Evolutionary conservation across 805 yeast genomes (phyloP), one percentile per base, ranked within the genome.

Genomic region (Jamesozyma hellenica): DNA sequence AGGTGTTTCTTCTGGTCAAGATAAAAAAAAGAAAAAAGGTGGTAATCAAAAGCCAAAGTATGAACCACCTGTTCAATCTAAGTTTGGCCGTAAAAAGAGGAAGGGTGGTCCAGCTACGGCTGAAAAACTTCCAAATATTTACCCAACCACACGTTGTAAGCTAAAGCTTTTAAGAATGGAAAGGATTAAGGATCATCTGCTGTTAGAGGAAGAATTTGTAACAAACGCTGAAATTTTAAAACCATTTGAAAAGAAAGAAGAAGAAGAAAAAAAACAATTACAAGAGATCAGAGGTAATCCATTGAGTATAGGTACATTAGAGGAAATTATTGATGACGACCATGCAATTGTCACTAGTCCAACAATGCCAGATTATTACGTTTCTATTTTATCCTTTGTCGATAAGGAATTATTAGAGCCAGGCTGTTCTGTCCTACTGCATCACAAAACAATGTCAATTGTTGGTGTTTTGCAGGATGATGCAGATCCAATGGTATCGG

Each of bases 391-490:
- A 65, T 85, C 96, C 10, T 92, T 92, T 70, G 98, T 92, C 14
- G 98, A 92, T 63, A 92, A 92, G 65, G 96, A 92, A 42, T 67
- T 90, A 44, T 68, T 92, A 46, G 97, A 92, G 63, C 98, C 97
- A 1, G 96, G 97, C 8, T 90, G 96, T 65, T 84, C 95, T 16
- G 97, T 92, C 18, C 70, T 92, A 45, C 68, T 92, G 55, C 97
- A 92, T 62, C 96, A 92, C 65, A 92, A 92, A 66, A 81, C 96
- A 0, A 95, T 92, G 44, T 79, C 95, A 4, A 78, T 92, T 43
- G 95, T 92, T n/a, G 98, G 98, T 52, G 96, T 90, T n/a, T 65
- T 92, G 49, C 96, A 82, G 63, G 98, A 92, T 63, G 98, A 92
- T 53, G 82, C 96, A 1, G 98, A 92, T 64, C 97, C 98, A 32